phyloP scores from a whole-genome alignment of 2,329 filamentous ascomycete species.

The Arthrobotrys iridis region DNA sequence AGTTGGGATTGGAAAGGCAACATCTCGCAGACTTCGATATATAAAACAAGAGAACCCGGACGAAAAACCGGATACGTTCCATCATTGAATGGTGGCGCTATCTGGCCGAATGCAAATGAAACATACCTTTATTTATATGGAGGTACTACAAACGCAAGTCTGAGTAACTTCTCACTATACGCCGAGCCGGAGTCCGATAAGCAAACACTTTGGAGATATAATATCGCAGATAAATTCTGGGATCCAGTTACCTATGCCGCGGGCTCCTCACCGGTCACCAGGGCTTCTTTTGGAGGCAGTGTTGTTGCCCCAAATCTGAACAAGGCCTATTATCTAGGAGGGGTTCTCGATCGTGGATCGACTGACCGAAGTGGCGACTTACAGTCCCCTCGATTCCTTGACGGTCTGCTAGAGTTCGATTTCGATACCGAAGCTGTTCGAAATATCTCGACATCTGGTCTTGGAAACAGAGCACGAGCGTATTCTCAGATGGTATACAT shows the following conservation, averaged over 20 bases:
- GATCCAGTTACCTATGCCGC: constrained; percentile 33
- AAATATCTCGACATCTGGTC: constrained; percentile 35
- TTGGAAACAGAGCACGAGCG: constrained; percentile 33
- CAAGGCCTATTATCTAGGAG: constrained; percentile 45
- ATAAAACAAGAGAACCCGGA: constrained; percentile 42
- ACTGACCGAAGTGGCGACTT: constrained; percentile 33
- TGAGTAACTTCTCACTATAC: constrained; percentile 44
- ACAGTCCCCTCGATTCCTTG: constrained; percentile 35
- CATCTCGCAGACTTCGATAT: constrained; percentile 41
- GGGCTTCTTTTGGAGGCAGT: constrained; percentile 35
- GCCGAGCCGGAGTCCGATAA: constrained; percentile 23
- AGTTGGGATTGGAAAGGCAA: constrained; percentile 50
- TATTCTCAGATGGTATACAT: constrained; percentile 48
- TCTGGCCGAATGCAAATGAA: constrained; percentile 43
- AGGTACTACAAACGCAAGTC: constrained; percentile 41
- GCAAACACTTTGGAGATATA: constrained; percentile 46
- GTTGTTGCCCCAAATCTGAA: constrained; percentile 34
- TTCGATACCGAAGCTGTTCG: constrained; percentile 41
- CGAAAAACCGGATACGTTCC: constrained; percentile 43
- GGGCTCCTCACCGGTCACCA: constrained; percentile 17
- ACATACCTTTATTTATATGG: constrained; percentile 39
- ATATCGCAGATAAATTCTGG: constrained; percentile 41
- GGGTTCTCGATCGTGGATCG: constrained; percentile 34
- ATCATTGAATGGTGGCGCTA: constrained; percentile 40
- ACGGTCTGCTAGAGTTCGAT: constrained; percentile 46